Percentiles rank a stretch among this genome's conserved stretches.
phyloP scores from a whole-genome alignment of 1,139 yeast genomes.

The Saccharomyces pastorianus region DNA sequence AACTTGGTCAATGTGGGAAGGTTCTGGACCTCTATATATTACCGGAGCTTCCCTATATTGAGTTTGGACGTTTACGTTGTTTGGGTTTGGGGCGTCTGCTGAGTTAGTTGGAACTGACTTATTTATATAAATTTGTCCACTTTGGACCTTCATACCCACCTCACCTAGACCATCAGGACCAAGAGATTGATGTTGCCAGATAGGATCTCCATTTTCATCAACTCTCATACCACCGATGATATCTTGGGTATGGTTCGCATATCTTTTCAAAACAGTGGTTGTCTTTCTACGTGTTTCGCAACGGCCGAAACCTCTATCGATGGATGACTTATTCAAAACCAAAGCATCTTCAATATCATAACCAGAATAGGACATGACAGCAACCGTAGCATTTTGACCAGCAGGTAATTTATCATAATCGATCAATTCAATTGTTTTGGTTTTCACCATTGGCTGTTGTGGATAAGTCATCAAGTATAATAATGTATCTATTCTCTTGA shows the following conservation, averaged over 20 bases:
- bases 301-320: constrained; percentile 96
- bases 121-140: constrained; percentile 91
- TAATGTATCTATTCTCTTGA: constrained; percentile 88
- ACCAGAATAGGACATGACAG: constrained; percentile 98
- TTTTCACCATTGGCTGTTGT: constrained; percentile 97
- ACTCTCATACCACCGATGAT: constrained; percentile 85
- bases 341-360: constrained; percentile 99
- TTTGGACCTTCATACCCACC: constrained; percentile 82
- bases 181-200: constrained; percentile 75
- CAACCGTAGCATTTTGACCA: constrained; percentile 97
- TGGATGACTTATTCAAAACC: constrained; percentile 82
- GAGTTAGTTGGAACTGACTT: constrained; percentile 87
- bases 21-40: constrained; percentile 88
- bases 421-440: constrained; percentile 90
- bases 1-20: constrained; percentile 91
- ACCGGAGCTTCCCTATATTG: constrained; percentile 89
- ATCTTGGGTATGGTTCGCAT: constrained; percentile 90
- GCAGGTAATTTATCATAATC: constrained; percentile 96
- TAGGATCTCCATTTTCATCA: constrained; percentile 69
- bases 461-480: constrained; percentile 95
- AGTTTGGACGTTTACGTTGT: constrained; percentile 41
- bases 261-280: constrained; percentile 79
- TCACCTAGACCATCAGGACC: constrained; percentile 97
- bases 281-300: constrained; percentile 95
- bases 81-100: constrained; percentile 46